Evolutionary conservation across 805 yeast genomes (phyloP).

Genomic region (Kazachstania martiniae): DNA sequence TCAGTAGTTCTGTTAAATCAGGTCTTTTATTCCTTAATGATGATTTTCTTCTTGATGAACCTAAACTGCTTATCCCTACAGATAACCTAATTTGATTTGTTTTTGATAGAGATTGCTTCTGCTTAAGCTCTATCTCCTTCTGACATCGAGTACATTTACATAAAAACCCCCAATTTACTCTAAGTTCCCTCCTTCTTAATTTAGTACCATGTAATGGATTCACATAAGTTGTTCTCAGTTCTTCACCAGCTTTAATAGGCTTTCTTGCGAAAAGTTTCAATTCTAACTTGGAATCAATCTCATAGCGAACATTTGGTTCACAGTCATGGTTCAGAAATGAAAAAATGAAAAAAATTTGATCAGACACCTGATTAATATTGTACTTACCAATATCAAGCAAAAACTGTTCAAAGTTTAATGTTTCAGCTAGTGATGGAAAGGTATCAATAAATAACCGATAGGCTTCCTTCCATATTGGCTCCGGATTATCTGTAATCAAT

Average conservation of each 20-base stretch:
- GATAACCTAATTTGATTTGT: not conserved
- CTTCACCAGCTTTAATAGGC: constrained; percentile 53
- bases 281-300: constrained; percentile 35
- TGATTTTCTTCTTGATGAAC: constrained; percentile 19
- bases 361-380: constrained; percentile 62
- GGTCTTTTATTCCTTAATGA: constrained; percentile 26
- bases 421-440: constrained; percentile 30
- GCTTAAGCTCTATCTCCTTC: constrained; percentile 29
- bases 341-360: constrained; percentile 48
- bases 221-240: constrained; percentile 58
- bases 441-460: constrained; percentile 38
- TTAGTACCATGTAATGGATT: constrained; percentile 52
- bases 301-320: constrained; percentile 55
- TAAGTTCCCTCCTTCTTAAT: constrained; percentile 51
- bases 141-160: constrained; percentile 62
- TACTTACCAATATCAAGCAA: constrained; percentile 57
- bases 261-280: constrained; percentile 50
- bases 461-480: constrained; percentile 47
- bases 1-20: constrained; percentile 40
- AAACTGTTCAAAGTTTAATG: constrained; percentile 41
- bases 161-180: constrained; percentile 71
- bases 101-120: not conserved
- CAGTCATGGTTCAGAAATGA: constrained; percentile 73
- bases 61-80: not conserved
- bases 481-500: constrained; percentile 34